Base-by-base conservation (phyloP, 1,139 yeast genomes). In the Sugiyamaella grinbergsii region DNA sequence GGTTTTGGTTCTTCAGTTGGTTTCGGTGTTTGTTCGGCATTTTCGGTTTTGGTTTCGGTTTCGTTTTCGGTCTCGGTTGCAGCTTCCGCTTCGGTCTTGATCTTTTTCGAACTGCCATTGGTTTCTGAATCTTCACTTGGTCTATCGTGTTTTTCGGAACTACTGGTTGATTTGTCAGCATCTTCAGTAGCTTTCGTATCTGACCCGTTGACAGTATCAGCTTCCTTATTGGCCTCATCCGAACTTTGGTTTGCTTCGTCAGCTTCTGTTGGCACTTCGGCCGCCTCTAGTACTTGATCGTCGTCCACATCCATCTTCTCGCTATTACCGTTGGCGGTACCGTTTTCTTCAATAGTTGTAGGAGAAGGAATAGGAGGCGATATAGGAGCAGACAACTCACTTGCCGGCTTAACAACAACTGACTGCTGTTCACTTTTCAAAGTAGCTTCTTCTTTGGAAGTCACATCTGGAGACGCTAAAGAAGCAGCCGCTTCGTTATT, bases 291-390 rank as follows among this genome's bases (percentile, higher is more conserved):
- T 18, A n/a, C 22, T 23, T 20, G 11, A 18, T 15, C 39, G 13
- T 11, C 34, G 11, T 34, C 41, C 2, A 24, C 34, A 13, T 43
- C 47, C 40, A 43, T 34, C 4, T 32, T 24, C 8, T 43, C 40
- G 18, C 7, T 34, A 11, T 22, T 26, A 19, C 43, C 48, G n/a
- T 36, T 37, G 11, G 15, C 22, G 32, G 18, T 32, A 22, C 34
- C 45, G 19, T 41, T 41, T 16, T 32, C 45, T 19, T 41, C 40
- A 16, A 43, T 43, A 13, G 48, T 32, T 18, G 32, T 13, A 4
- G 59, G 60, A 10, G 60, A 56, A 4, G 60, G 59, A 24, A 56
- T 51, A 5, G 60, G 59, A 15, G 58, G 58, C 37, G 58, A 54
- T 36, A 56, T 47, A 13, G 60, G 60, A 10, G 54, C 58, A n/a